phyloP scores from a whole-genome alignment of 2,329 filamentous ascomycete species.

The Scedosporium boydii region DNA sequence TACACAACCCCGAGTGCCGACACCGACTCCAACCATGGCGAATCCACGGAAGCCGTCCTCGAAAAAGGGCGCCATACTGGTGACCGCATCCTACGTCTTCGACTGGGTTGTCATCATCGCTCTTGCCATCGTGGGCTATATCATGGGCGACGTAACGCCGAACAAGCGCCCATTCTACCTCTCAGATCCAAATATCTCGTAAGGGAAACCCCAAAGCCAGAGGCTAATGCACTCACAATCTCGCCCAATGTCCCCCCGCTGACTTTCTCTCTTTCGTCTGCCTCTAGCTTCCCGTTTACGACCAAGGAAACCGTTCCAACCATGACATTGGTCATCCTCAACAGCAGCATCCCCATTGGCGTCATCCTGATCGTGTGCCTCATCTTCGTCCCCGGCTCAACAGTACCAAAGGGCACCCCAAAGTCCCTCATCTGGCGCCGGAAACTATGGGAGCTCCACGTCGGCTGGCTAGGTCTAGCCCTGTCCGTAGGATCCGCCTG shows the following conservation, averaged over 20 bases:
- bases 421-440: constrained; percentile 61
- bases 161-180: constrained; percentile 65
- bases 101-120: constrained; percentile 64
- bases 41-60: not conserved
- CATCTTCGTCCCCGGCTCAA: constrained; percentile 62
- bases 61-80: constrained; percentile 10
- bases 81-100: constrained; percentile 57
- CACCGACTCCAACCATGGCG: not conserved
- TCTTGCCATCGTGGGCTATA: constrained; percentile 46
- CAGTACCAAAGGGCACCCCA: constrained; percentile 53
- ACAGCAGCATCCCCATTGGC: constrained; percentile 52
- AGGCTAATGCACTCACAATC: not conserved
- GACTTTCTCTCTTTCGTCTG: not conserved
- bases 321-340: constrained; percentile 54
- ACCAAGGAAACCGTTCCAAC: constrained; percentile 65
- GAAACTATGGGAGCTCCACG: constrained; percentile 87
- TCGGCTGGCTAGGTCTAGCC: constrained; percentile 72
- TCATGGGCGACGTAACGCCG: constrained; percentile 51
- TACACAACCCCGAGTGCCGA: not conserved
- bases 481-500: constrained; percentile 63
- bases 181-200: constrained; percentile 56
- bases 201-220: constrained; percentile 1
- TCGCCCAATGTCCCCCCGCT: not conserved
- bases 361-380: constrained; percentile 62
- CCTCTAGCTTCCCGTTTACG: constrained; percentile 55